These are phyloP conservation scores for Mytilinidion resinicola DNA, from an alignment of 495 filamentous ascomycete genomes.

Conservation along the genomic window DNA sequence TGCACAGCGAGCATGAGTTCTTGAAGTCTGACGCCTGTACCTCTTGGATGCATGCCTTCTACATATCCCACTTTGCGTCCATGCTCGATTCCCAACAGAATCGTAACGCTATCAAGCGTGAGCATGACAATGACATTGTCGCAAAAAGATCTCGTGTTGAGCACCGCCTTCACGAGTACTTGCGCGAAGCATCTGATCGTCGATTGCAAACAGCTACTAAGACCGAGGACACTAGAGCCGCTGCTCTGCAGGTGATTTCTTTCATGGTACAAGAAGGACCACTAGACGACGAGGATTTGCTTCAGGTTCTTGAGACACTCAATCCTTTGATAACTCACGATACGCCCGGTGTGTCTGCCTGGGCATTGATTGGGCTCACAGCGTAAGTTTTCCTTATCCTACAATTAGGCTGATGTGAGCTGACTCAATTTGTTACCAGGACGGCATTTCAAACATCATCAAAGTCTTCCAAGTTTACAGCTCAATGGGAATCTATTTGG, in stretches of 20 bases:
- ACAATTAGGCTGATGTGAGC: constrained; percentile 15
- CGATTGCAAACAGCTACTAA: constrained; percentile 12
- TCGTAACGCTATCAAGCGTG: constrained; percentile 10
- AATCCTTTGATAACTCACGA: constrained; percentile 50
- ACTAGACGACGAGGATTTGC: constrained; percentile 40
- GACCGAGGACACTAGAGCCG: background rate
- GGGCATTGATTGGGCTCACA: constrained; percentile 48
- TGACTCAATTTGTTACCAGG: constrained; percentile 34
- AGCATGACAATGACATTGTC: constrained; percentile 24
- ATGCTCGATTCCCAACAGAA: constrained; percentile 19
- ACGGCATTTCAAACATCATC: constrained; percentile 42
- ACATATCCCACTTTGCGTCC: constrained; percentile 20
- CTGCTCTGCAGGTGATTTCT: constrained; percentile 68
- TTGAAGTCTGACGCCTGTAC: constrained; percentile 5
- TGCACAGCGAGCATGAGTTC: constrained; percentile 8
- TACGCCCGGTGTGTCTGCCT: constrained; percentile 48
- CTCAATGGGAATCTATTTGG: constrained; percentile 67
- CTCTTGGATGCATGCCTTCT: constrained; percentile 20
- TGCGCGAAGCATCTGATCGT: constrained; percentile 45
- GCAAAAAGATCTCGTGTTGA: constrained; percentile 59
- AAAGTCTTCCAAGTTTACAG: constrained; percentile 31
- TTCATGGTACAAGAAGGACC: constrained; percentile 53
- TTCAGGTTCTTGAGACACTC: constrained; percentile 44
- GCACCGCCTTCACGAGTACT: constrained; percentile 38
- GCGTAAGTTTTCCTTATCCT: constrained; percentile 36